Evolutionary conservation across 257 asterid genomes (phyloP), one percentile per base, ranked within the genome.

Genomic region (Nicotiana attenuata): DNA sequence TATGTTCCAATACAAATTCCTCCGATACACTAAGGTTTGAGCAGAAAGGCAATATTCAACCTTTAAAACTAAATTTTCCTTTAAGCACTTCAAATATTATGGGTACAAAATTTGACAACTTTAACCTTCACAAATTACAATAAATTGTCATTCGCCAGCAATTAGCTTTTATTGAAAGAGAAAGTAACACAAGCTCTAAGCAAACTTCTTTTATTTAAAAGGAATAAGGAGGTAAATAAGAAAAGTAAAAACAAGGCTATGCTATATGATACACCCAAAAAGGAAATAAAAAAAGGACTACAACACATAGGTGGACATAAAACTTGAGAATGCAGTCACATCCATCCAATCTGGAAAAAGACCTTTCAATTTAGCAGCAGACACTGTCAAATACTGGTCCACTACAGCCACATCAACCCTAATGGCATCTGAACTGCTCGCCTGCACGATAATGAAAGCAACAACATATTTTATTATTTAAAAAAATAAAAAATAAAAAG

Each of bases 321-420:
- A 96, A 84, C 97, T 96, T 55, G 99, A 88, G 71, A 71, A 92
- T 31, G 97, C 85, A 56, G 95, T 89, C 67, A 94, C 89, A 87
- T 96, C 98, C 89, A 91, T 90, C 99, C 99, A 96, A 71, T 84
- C 83, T 5, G 99, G 99, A 65, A 96, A 96, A 66, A 89, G 92
- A 89, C 87, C 89, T 91, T 96, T 94, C 92, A 96, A 77, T 86
- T 92, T 93, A 88, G 78, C 80, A 5, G 89, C 86, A 11, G 89
- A 61, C 85, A 89, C 94, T 8, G 90, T 89, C 85, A 94, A 82
- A 87, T 88, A 75, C 24, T 89, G 89, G 85, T 94, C 98, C 78
- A 96, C 82, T 28, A 91, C 97, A 33, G 97, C 97, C 82, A 92
- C 80, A 52, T 94, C 97, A 53, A 96, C 90, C 90, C 90, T 88